Percentiles rank a stretch among this genome's conserved stretches.
phyloP scores from a whole-genome alignment of 192 early-diverging fungal species.

The Podila minutissima region DNA sequence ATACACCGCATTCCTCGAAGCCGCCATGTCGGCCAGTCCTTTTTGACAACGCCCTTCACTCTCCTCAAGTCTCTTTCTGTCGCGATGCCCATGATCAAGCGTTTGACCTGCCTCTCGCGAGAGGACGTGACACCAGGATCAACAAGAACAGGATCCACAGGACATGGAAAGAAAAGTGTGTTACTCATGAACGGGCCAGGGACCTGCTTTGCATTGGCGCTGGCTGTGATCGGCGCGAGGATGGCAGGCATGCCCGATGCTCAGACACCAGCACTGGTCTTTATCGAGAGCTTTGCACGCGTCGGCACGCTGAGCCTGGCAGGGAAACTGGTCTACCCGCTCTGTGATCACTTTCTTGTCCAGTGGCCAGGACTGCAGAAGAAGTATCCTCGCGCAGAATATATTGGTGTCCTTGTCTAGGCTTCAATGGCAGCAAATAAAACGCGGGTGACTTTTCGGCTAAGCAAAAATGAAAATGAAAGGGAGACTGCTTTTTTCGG shows the following conservation, averaged over 20 bases:
- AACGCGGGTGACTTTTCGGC: background rate
- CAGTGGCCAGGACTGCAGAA: slow-evolving; percentile 81
- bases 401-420: slow-evolving; percentile 74
- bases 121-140: background rate
- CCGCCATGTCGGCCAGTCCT: slow-evolving; percentile 79
- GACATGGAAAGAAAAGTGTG: slow-evolving; percentile 5
- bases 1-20: slow-evolving; percentile 73
- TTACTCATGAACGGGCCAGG: slow-evolving; percentile 47
- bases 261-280: slow-evolving; percentile 66
- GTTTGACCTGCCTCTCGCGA: slow-evolving; percentile 18
- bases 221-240: slow-evolving; percentile 35
- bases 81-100: slow-evolving; percentile 36
- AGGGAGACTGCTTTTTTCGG: background rate
- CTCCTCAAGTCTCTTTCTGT: slow-evolving; percentile 57
- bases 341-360: slow-evolving; percentile 89
- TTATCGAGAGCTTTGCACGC: slow-evolving; percentile 94
- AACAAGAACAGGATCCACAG: background rate
- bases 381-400: slow-evolving; percentile 68
- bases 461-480: too few relatives aligned
- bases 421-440: background rate
- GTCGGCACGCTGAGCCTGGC: slow-evolving; percentile 88
- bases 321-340: slow-evolving; percentile 80
- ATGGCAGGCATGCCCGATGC: slow-evolving; percentile 32
- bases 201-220: slow-evolving; percentile 38
- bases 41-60: slow-evolving; percentile 62